Evolutionary conservation across 371 early-diverging fungal species (phyloP).

Genomic region (Chytridium lagenaria): DNA sequence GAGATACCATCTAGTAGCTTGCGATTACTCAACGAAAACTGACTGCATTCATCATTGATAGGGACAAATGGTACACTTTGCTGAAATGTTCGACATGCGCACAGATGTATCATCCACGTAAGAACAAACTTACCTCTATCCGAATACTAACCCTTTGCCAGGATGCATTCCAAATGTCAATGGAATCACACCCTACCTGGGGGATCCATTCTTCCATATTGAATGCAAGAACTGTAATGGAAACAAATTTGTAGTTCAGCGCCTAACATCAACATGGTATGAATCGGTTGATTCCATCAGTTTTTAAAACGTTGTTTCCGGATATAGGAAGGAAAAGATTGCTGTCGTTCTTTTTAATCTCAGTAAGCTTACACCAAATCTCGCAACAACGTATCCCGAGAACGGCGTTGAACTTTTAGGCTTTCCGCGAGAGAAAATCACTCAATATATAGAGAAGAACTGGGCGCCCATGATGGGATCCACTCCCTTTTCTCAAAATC

Average conservation of each 20-base stretch:
- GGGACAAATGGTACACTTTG: neutral
- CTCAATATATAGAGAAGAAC: neutral
- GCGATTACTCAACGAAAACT: neutral
- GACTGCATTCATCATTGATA: neutral
- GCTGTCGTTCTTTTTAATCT: neutral
- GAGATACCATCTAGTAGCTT: neutral
- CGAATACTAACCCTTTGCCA: neutral
- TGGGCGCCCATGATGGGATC: neutral
- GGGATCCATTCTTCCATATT: conserved; percentile 18
- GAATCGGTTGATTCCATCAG: neutral
- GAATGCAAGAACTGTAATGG: conserved; percentile 1
- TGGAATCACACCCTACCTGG: neutral
- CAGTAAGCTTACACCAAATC: neutral
- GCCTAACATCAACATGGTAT: conserved; percentile 9
- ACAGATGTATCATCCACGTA: conserved; percentile 2
- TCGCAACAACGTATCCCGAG: neutral
- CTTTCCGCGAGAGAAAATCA: neutral
- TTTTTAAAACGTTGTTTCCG: neutral
- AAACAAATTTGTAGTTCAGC: neutral
- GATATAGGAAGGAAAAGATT: conserved; percentile 15
- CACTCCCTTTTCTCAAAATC: neutral
- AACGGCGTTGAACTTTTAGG: neutral
- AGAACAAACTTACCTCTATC: neutral
- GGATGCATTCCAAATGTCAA: conserved; percentile 18
- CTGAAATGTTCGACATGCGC: neutral